These are phyloP conservation scores for Dactylonectria estremocensis DNA, from an alignment of 2,329 filamentous ascomycete genomes.

Conservation along the genomic window DNA sequence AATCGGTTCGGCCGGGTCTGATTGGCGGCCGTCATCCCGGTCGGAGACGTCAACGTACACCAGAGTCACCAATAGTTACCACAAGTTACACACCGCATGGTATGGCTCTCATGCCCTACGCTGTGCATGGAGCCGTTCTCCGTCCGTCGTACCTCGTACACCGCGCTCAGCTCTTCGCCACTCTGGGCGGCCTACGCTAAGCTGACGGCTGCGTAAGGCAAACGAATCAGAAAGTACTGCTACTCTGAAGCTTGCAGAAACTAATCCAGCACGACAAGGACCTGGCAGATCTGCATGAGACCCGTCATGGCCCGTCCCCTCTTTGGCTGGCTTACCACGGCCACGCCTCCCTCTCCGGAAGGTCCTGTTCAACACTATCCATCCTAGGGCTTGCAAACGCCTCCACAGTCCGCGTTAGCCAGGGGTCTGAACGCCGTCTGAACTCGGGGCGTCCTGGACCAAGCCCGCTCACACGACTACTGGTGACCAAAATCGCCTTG, in stretches of 20 bases:
- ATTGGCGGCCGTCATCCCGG: slow-evolving; percentile 47
- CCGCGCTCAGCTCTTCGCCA: slow-evolving; percentile 43
- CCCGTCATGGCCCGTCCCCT: slow-evolving; percentile 24
- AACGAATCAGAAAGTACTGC: slow-evolving; percentile 32
- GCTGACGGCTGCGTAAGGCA: slow-evolving; percentile 35
- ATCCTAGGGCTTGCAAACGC: slow-evolving; percentile 30
- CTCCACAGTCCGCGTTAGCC: slow-evolving; percentile 39
- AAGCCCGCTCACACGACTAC: slow-evolving; percentile 43
- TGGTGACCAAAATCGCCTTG: slow-evolving; percentile 48
- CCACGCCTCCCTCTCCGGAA: slow-evolving; percentile 8
- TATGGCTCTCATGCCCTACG: slow-evolving; percentile 30
- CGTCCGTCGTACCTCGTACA: slow-evolving; percentile 33
- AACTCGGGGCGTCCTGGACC: slow-evolving; percentile 39
- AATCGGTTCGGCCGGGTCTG: slow-evolving; percentile 45
- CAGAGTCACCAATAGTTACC: slow-evolving; percentile 18
- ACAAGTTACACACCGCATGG: slow-evolving; percentile 16
- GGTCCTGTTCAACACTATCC: slow-evolving; percentile 6
- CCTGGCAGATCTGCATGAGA: slow-evolving; percentile 41
- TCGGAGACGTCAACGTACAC: slow-evolving; percentile 36
- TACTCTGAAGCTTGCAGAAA: slow-evolving; percentile 31
- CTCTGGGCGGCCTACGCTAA: slow-evolving; percentile 47
- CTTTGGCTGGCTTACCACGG: slow-evolving; percentile 20
- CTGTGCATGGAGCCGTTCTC: background rate
- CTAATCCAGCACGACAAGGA: slow-evolving; percentile 29
- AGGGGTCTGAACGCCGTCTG: slow-evolving; percentile 44